These are phyloP conservation scores for Vitis hybrid DNA, from an alignment of 177 flowering plant species.

Conservation along the genomic window DNA sequence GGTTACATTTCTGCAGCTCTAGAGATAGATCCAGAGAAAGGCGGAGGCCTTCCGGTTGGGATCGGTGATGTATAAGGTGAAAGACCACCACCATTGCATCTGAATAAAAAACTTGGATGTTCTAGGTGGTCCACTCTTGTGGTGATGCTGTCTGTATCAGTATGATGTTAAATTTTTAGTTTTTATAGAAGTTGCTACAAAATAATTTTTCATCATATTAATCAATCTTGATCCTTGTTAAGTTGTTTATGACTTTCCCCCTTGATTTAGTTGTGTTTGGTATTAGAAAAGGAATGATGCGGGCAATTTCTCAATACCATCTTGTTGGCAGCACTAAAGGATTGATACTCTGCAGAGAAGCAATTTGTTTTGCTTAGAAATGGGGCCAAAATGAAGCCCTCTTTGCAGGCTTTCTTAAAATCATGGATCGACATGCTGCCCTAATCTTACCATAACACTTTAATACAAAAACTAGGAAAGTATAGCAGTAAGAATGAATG, in stretches of 20 bases:
- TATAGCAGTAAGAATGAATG: too few species aligned
- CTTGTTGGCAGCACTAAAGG: too few species aligned
- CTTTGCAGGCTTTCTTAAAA: too few species aligned
- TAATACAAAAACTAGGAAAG: too few species aligned
- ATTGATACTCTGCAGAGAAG: too few species aligned
- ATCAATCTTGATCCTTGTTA: background rate
- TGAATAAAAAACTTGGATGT: background rate
- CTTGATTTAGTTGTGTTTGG: too few species aligned
- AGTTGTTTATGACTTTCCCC: background rate
- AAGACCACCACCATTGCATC: conserved; percentile 1
- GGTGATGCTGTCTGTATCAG: conserved; percentile 14
- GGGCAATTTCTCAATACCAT: too few species aligned
- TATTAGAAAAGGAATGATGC: too few species aligned
- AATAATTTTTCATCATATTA: background rate
- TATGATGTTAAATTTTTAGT: conserved; percentile 5
- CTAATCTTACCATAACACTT: too few species aligned
- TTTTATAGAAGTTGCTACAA: background rate
- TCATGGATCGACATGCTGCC: too few species aligned
- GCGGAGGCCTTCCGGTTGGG: conserved; percentile 95
- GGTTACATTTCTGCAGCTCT: conserved; percentile 43
- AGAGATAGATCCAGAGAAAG: conserved; percentile 77
- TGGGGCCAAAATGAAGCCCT: too few species aligned
- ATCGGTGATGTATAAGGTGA: conserved; percentile 38
- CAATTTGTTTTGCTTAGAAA: too few species aligned
- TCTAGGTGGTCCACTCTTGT: background rate